A percentile compares a stretch with the other conserved stretches of the same genome.
These are phyloP conservation scores for Euclidium syriacum DNA, from an alignment of 345 rosid species.

Conservation along the genomic window DNA sequence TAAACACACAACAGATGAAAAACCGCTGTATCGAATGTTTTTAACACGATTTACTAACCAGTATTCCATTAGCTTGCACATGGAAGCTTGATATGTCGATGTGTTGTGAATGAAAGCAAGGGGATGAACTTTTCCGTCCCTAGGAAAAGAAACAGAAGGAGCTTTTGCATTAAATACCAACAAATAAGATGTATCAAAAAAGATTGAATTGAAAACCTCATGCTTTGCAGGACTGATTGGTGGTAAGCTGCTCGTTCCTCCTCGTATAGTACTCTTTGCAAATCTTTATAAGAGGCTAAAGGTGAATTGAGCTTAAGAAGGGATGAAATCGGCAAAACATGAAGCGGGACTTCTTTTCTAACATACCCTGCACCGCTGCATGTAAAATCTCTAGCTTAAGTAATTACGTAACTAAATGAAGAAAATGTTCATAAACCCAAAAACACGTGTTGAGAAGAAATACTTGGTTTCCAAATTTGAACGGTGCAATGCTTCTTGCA, in stretches of 20 bases:
- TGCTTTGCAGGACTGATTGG: conserved; percentile 70
- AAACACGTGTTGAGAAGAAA: not conserved
- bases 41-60: conserved; percentile 50
- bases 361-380: conserved; percentile 78
- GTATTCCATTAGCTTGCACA: conserved; percentile 93
- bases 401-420: conserved; percentile 1
- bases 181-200: not conserved
- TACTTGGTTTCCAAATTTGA: conserved; percentile 95
- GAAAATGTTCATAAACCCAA: not conserved
- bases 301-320: conserved; percentile 76
- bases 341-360: conserved; percentile 85
- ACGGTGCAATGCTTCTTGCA: conserved; percentile 97
- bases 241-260: conserved; percentile 83
- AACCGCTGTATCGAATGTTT: not conserved
- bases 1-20: not conserved
- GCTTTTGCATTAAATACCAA: conserved; percentile 6
- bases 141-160: conserved; percentile 17
- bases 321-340: conserved; percentile 65
- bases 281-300: conserved; percentile 67
- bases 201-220: conserved; percentile 41
- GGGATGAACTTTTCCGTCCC: conserved; percentile 83
- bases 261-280: conserved; percentile 80
- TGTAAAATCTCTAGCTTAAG: conserved; percentile 14
- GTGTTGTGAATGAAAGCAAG: conserved; percentile 88
- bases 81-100: conserved; percentile 90